Percentiles rank a stretch among this genome's conserved stretches.
Evolutionary conservation across 2,329 filamentous ascomycete genomes (phyloP).

Genomic region (Fusarium siculi): DNA sequence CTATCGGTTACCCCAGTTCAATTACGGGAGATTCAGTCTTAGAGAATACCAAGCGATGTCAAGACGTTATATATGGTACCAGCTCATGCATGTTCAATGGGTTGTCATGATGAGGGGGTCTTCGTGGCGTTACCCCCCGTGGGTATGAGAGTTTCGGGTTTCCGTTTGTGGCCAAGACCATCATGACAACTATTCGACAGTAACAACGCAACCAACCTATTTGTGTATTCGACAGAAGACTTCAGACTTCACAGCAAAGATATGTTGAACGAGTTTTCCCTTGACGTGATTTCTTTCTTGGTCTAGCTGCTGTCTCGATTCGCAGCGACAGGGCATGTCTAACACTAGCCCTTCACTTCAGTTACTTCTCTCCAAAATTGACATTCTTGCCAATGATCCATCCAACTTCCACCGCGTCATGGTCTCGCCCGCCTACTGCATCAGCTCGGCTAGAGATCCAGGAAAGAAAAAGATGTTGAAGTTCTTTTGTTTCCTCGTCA

Average conservation of each 20-base stretch:
- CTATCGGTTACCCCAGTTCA: neutral
- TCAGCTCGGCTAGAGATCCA: conserved; percentile 55
- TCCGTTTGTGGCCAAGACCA: conserved; percentile 28
- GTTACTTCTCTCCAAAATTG: conserved; percentile 19
- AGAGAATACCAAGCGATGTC: neutral
- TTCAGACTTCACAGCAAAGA: conserved; percentile 4
- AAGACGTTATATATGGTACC: neutral
- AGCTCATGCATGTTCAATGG: neutral
- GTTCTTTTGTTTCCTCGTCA: conserved; percentile 58
- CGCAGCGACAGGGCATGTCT: conserved; percentile 36
- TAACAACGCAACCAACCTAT: neutral
- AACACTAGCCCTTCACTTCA: conserved; percentile 13
- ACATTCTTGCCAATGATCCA: conserved; percentile 14
- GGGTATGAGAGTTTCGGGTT: conserved; percentile 21
- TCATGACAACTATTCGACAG: conserved; percentile 17
- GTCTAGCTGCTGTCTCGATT: conserved; percentile 41
- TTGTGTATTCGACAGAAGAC: neutral
- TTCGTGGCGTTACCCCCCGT: conserved; percentile 7
- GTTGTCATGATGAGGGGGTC: conserved; percentile 19
- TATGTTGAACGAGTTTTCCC: conserved; percentile 9
- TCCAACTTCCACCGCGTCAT: conserved; percentile 35
- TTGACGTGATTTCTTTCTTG: conserved; percentile 39
- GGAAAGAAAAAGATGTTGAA: conserved; percentile 61
- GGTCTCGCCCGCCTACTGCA: conserved; percentile 49
- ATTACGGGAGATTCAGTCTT: neutral